A percentile compares a stretch with the other conserved stretches of the same genome.
These are phyloP conservation scores for Dichotomopilus funicola DNA, from an alignment of 2,329 filamentous ascomycete species.

Conservation along the genomic window DNA sequence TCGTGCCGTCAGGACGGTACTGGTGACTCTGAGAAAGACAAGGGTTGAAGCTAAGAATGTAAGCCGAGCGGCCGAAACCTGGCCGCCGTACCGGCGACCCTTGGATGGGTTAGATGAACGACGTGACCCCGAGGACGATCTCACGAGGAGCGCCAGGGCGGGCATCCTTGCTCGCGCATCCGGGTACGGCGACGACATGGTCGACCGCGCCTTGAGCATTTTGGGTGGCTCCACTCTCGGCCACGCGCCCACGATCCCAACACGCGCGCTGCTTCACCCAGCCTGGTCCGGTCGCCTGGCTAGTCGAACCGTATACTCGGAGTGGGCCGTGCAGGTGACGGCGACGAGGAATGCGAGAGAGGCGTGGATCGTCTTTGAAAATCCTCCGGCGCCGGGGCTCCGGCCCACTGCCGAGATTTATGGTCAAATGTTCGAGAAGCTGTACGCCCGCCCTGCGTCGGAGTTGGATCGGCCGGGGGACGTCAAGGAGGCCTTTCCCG, in stretches of 20 bases:
- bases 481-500: constrained; percentile 45
- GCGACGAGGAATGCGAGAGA: constrained; percentile 56
- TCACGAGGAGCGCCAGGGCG: constrained; percentile 47
- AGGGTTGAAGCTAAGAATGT: constrained; percentile 43
- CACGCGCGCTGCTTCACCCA: constrained; percentile 33
- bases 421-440: constrained; percentile 54
- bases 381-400: constrained; percentile 30
- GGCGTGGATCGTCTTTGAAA: constrained; percentile 49
- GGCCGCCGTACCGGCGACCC: constrained; percentile 54
- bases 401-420: constrained; percentile 43
- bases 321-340: constrained; percentile 51
- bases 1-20: constrained; percentile 46
- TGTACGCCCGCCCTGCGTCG: constrained; percentile 34
- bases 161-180: constrained; percentile 50
- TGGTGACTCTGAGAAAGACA: constrained; percentile 49
- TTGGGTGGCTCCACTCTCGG: constrained; percentile 47
- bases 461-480: constrained; percentile 50
- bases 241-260: constrained; percentile 52
- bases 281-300: constrained; percentile 26
- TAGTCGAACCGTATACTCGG: constrained; percentile 31
- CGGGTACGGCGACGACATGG: constrained; percentile 43
- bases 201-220: constrained; percentile 45
- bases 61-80: constrained; percentile 43
- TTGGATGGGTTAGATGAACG: constrained; percentile 55
- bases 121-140: constrained; percentile 43